Conservation (phyloP, 768 basidiomycete species). For the Cystobasidium onofrii region DNA sequence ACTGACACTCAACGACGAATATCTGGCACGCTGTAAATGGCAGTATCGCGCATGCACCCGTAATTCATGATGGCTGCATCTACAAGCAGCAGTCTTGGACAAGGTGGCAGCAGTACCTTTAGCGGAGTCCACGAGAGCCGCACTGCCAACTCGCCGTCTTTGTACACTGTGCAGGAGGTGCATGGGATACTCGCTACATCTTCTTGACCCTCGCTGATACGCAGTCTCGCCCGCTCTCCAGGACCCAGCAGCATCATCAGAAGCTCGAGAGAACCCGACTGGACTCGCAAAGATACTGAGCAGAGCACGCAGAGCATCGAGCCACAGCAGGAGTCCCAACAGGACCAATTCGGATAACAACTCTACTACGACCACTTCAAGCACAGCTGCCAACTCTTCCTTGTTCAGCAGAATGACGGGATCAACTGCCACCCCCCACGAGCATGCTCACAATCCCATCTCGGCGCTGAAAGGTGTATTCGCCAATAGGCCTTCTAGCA, state of each 20-base stretch:
- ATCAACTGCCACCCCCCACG: slow-evolving; percentile 1
- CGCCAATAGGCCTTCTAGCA: slow-evolving; percentile 17
- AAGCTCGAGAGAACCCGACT: neutral
- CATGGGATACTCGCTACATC: neutral
- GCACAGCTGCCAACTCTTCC: neutral
- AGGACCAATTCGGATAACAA: neutral
- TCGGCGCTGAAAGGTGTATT: slow-evolving; percentile 3
- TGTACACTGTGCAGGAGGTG: neutral
- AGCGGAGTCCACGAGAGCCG: neutral
- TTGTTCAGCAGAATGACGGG: slow-evolving; percentile 22
- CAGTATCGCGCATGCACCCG: too few relatives aligned
- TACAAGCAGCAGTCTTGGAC: neutral
- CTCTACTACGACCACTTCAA: neutral
- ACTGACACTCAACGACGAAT: too few relatives aligned
- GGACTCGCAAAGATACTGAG: neutral
- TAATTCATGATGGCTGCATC: too few relatives aligned
- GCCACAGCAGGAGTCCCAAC: slow-evolving; percentile 4
- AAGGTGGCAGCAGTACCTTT: neutral
- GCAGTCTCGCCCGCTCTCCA: neutral
- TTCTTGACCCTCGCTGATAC: neutral
- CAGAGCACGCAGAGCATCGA: neutral
- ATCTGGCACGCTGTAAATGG: too few relatives aligned
- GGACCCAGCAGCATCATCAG: neutral
- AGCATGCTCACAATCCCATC: slow-evolving; percentile 10
- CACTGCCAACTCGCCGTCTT: neutral